phyloP scores from a whole-genome alignment of 2,329 filamentous ascomycete species.

The Colletotrichum gigasporum region DNA sequence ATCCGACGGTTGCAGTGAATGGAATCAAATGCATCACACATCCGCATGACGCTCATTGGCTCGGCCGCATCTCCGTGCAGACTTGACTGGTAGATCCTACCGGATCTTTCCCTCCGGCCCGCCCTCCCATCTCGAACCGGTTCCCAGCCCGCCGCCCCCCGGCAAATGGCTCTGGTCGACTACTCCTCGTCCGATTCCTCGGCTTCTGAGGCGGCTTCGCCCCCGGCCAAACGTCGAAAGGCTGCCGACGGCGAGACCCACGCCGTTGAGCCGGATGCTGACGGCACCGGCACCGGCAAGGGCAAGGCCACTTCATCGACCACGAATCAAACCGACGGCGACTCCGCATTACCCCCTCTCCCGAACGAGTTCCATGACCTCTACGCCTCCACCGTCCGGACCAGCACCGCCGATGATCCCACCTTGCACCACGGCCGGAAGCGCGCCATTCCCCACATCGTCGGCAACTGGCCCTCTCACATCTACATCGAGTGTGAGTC shows the following conservation, averaged over 20 bases:
- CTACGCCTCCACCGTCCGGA: conserved; percentile 83
- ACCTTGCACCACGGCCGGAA: conserved; percentile 85
- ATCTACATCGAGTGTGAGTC: conserved; percentile 90
- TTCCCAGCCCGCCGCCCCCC: not conserved
- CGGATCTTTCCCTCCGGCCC: not conserved
- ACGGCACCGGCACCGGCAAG: not conserved
- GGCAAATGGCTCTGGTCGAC: conserved; percentile 70
- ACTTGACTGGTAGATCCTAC: not conserved
- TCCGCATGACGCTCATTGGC: not conserved
- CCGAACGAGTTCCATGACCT: conserved; percentile 87
- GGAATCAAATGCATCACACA: not conserved
- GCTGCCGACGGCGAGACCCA: conserved; percentile 31
- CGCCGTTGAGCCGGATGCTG: not conserved
- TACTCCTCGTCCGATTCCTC: conserved; percentile 63
- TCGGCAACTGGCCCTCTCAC: conserved; percentile 93
- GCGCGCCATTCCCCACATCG: conserved; percentile 82
- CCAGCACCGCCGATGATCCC: conserved; percentile 84
- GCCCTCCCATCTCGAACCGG: not conserved
- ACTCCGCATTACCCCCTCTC: conserved; percentile 71
- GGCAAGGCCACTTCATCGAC: not conserved
- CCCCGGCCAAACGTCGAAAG: conserved; percentile 49
- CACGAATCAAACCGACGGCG: not conserved
- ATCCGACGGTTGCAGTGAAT: not conserved
- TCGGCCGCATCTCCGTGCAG: not conserved
- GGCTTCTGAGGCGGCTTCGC: conserved; percentile 42